Conservation (phyloP, 768 basidiomycete species). For the Mycena latifolia region DNA sequence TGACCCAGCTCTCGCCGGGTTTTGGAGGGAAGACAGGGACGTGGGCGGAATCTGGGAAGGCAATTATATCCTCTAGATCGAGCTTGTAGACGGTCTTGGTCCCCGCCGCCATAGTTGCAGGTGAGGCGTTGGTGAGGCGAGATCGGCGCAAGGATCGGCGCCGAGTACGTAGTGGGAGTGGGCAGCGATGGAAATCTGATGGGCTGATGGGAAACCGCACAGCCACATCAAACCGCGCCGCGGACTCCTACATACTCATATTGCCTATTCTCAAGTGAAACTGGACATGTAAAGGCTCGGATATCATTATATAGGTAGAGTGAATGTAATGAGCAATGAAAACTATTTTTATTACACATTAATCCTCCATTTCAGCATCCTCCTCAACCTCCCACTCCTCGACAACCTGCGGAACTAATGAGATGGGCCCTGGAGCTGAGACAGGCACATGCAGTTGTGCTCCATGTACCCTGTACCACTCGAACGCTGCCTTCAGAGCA, state of each 20-base stretch:
- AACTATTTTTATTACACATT: not conserved
- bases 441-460: not conserved
- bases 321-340: not conserved
- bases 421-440: not conserved
- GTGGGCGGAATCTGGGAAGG: constrained; percentile 39
- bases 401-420: not conserved
- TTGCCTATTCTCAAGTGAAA: too few relatives aligned
- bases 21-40: constrained; percentile 38
- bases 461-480: not conserved
- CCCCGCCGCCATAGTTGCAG: too few relatives aligned
- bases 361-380: constrained; percentile 25
- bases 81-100: constrained; percentile 32
- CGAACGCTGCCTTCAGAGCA: not conserved
- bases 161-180: constrained; percentile 1
- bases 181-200: constrained; percentile 3
- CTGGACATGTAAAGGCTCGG: not conserved
- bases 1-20: constrained; percentile 40
- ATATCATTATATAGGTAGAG: not conserved
- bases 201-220: not conserved
- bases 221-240: not conserved
- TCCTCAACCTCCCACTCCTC: constrained; percentile 18
- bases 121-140: too few relatives aligned
- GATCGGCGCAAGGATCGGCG: too few relatives aligned
- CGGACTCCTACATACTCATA: not conserved
- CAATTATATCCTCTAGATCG: constrained; percentile 40